A percentile compares a stretch with the other conserved stretches of the same genome.
phyloP scores from a whole-genome alignment of 345 rosid species.

The Euphorbia pulcherrima region DNA sequence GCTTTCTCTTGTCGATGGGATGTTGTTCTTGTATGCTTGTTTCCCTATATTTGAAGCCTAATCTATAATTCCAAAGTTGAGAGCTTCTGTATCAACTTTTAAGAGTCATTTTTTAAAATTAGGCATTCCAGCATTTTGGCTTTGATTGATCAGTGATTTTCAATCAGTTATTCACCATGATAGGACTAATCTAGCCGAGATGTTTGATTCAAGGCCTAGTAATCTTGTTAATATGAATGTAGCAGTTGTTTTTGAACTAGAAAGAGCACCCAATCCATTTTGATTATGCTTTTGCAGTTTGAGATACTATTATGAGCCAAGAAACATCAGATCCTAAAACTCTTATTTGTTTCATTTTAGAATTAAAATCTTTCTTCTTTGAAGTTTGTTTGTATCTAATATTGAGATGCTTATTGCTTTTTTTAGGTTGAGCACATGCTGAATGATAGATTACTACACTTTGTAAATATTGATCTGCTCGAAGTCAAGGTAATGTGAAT shows the following conservation, averaged over 20 bases:
- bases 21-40: too few relatives aligned
- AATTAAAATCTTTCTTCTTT: not conserved
- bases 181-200: too few relatives aligned
- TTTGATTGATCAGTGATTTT: too few relatives aligned
- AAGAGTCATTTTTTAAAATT: too few relatives aligned
- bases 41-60: too few relatives aligned
- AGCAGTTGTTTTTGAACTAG: not conserved
- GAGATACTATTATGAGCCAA: not conserved
- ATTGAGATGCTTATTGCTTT: slow-evolving; percentile 2
- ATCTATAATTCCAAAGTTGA: too few relatives aligned
- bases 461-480: slow-evolving; percentile 75
- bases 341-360: not conserved
- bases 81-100: too few relatives aligned
- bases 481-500: slow-evolving; percentile 77
- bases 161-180: too few relatives aligned
- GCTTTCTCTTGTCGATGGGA: too few relatives aligned
- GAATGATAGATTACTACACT: slow-evolving; percentile 87
- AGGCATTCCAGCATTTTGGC: too few relatives aligned
- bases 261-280: not conserved
- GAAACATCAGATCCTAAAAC: not conserved
- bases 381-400: not conserved
- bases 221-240: too few relatives aligned
- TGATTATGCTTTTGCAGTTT: not conserved
- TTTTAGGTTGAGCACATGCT: slow-evolving; percentile 90
- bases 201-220: too few relatives aligned